These are phyloP conservation scores for Trichocomaceae sp. DNA, from an alignment of 2,329 filamentous ascomycete species.

Conservation along the genomic window DNA sequence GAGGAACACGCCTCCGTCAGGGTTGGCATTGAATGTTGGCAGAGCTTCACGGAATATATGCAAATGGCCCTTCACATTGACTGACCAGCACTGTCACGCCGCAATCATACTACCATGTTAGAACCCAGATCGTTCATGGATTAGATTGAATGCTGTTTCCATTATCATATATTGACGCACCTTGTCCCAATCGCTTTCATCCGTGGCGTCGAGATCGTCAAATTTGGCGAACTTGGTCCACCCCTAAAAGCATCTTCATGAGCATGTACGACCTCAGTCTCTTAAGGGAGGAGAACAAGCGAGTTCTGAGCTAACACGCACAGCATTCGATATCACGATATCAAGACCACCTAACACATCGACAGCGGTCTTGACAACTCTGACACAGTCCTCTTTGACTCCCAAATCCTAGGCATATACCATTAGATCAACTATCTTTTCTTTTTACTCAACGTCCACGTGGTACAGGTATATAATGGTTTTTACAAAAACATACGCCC, in stretches of 20 bases:
- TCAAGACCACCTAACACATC: constrained; percentile 63
- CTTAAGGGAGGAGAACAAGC: background rate
- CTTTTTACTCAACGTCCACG: background rate
- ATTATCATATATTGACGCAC: constrained; percentile 28
- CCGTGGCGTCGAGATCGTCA: constrained; percentile 51
- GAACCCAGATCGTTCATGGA: background rate
- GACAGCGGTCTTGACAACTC: constrained; percentile 54
- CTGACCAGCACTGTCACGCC: constrained; percentile 48
- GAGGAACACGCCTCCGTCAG: constrained; percentile 57
- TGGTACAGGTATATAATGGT: background rate
- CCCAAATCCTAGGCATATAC: constrained; percentile 51
- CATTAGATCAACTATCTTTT: background rate
- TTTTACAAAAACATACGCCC: constrained; percentile 46
- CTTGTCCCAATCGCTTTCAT: constrained; percentile 58
- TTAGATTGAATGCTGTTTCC: background rate
- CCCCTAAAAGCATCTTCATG: constrained; percentile 36
- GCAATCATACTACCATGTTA: background rate
- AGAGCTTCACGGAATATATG: constrained; percentile 52
- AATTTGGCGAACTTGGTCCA: constrained; percentile 57
- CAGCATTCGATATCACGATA: constrained; percentile 69
- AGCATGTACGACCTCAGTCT: background rate
- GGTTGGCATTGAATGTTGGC: constrained; percentile 54
- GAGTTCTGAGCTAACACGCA: constrained; percentile 24
- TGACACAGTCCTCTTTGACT: constrained; percentile 51
- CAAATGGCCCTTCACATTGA: constrained; percentile 54